Conservation (phyloP, 495 filamentous ascomycete genomes). For the Podospora pseudopauciseta region DNA sequence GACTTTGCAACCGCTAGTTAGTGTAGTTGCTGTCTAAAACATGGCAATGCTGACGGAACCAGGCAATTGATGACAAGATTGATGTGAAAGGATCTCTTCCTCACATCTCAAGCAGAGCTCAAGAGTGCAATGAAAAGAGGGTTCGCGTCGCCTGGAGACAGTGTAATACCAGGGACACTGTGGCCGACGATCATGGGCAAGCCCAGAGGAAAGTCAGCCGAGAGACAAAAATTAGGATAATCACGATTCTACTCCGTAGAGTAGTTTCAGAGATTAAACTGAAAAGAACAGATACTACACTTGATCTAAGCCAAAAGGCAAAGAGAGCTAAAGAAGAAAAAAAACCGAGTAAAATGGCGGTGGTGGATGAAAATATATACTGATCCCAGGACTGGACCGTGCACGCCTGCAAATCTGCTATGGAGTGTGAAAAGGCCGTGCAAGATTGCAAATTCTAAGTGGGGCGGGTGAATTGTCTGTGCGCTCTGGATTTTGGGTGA, state of each 20-base stretch:
- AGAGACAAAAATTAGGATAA: constrained; percentile 75
- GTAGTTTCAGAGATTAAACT: constrained; percentile 79
- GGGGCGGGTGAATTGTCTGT: not conserved
- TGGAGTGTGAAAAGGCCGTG: not conserved
- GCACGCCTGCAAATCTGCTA: not conserved
- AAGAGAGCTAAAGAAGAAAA: constrained; percentile 38
- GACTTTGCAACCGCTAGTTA: not conserved
- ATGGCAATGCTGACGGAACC: not conserved
- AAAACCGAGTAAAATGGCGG: constrained; percentile 3
- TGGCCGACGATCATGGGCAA: constrained; percentile 69
- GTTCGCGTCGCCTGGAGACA: constrained; percentile 81
- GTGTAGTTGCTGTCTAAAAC: not conserved
- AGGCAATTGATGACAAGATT: not conserved
- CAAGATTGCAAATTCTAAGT: not conserved
- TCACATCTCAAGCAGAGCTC: constrained; percentile 27
- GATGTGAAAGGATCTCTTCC: constrained; percentile 20
- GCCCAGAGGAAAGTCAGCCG: constrained; percentile 50
- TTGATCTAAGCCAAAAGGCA: constrained; percentile 90
- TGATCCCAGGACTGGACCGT: not conserved
- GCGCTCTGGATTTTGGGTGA: not conserved
- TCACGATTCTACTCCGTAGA: constrained; percentile 71
- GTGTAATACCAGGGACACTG: constrained; percentile 88
- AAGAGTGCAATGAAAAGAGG: constrained; percentile 31
- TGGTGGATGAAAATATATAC: not conserved
- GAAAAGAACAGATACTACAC: constrained; percentile 99